A percentile compares a stretch with the other conserved stretches of the same genome.
phyloP scores from a whole-genome alignment of 495 filamentous ascomycete genomes.

The Parachaetomium inaequale region DNA sequence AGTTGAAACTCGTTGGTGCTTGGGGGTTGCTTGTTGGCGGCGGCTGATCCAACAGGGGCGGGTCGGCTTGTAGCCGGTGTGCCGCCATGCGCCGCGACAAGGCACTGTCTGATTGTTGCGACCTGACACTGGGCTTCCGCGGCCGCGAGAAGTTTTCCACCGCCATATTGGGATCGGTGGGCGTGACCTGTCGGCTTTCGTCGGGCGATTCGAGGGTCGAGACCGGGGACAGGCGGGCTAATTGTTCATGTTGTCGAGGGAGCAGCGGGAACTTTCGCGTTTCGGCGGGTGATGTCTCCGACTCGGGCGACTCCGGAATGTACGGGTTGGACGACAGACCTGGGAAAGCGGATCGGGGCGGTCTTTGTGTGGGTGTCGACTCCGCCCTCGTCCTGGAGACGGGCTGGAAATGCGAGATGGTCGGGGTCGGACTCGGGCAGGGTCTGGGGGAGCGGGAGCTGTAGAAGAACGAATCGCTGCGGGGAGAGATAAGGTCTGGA shows the following conservation, averaged over 20 bases:
- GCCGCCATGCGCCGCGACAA: slow-evolving; percentile 27
- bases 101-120: slow-evolving; percentile 37
- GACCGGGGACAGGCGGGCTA: slow-evolving; percentile 22
- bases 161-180: slow-evolving; percentile 23
- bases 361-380: slow-evolving; percentile 25
- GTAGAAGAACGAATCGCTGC: slow-evolving; percentile 44
- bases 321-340: slow-evolving; percentile 36
- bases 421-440: slow-evolving; percentile 18
- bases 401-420: slow-evolving; percentile 14
- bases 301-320: slow-evolving; percentile 28
- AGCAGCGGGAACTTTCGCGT: slow-evolving; percentile 27
- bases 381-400: slow-evolving; percentile 27
- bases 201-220: slow-evolving; percentile 26
- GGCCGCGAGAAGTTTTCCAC: slow-evolving; percentile 55
- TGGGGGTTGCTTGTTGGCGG: slow-evolving; percentile 23
- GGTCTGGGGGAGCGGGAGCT: slow-evolving; percentile 13
- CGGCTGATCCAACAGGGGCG: slow-evolving; percentile 30
- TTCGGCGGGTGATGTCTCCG: slow-evolving; percentile 10
- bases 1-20: slow-evolving; percentile 15
- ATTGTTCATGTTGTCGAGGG: slow-evolving; percentile 25
- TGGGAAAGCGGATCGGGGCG: slow-evolving; percentile 29
- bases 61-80: slow-evolving; percentile 30
- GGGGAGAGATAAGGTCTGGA: slow-evolving; percentile 35
- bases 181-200: slow-evolving; percentile 25
- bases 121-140: slow-evolving; percentile 46